A percentile compares a stretch with the other conserved stretches of the same genome.
Evolutionary conservation across 2,329 filamentous ascomycete genomes (phyloP).

Genomic region (Diaporthe ilicicola): DNA sequence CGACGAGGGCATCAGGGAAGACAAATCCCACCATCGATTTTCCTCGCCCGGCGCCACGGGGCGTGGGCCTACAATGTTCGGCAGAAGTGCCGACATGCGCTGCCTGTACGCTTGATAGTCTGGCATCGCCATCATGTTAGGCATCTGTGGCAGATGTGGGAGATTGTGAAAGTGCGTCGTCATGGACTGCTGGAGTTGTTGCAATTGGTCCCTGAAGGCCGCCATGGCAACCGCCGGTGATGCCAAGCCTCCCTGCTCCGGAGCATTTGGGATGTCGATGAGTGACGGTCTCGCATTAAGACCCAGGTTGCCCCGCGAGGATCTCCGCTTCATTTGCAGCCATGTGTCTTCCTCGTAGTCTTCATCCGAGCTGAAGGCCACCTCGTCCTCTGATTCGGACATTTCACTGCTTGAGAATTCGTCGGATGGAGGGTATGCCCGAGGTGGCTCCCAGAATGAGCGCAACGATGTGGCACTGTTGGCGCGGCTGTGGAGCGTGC

Average conservation of each 20-base stretch:
- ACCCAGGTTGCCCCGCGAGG: constrained; percentile 35
- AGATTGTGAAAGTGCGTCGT: constrained; percentile 72
- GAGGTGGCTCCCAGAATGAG: constrained; percentile 71
- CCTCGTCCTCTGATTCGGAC: constrained; percentile 51
- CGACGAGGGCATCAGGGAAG: constrained; percentile 60
- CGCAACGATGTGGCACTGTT: constrained; percentile 74
- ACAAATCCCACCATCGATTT: constrained; percentile 73
- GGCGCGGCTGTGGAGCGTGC: constrained; percentile 66
- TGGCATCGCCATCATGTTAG: constrained; percentile 73
- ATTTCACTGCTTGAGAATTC: constrained; percentile 56
- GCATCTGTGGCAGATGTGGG: constrained; percentile 64
- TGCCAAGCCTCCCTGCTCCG: constrained; percentile 50
- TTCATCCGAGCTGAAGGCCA: constrained; percentile 51
- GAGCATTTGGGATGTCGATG: constrained; percentile 38
- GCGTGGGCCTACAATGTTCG: constrained; percentile 64
- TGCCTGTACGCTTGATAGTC: constrained; percentile 78
- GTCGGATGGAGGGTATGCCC: constrained; percentile 48
- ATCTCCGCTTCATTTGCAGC: constrained; percentile 48
- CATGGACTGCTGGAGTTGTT: constrained; percentile 79
- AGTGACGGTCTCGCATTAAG: constrained; percentile 36
- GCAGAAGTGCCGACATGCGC: constrained; percentile 76
- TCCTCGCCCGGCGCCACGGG: constrained; percentile 60
- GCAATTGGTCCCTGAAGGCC: constrained; percentile 78
- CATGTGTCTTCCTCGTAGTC: constrained; percentile 52
- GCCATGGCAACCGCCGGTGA: constrained; percentile 71